Base-by-base conservation (phyloP, 2,329 filamentous ascomycete genomes). In the Celoporthe dispersa region DNA sequence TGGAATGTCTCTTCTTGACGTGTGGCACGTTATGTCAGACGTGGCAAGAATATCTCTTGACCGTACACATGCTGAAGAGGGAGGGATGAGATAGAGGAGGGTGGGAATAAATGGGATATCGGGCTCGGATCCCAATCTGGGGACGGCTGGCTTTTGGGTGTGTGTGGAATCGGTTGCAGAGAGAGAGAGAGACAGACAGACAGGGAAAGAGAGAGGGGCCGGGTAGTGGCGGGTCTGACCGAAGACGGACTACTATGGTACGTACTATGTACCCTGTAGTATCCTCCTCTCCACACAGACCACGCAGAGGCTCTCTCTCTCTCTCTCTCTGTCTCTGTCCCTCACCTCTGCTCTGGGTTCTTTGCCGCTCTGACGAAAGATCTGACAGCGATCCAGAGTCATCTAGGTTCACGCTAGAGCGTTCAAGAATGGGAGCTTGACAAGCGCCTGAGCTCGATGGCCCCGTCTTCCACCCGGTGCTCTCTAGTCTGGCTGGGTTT, bases 1-100 rank as follows among this genome's bases (percentile, higher is more conserved):
- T 41, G n/a, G 37, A 19, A 11, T 37, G 33, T 60, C 57, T 57
- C 5, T 57, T 31, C 7, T 12, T 19, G 28, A 57, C 25, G 53
- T 63, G 25, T 63, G 25, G 25, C 62, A 70, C 69, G 66, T 70
- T 68, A 37, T 69, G 67, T 63, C 67, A 67, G 69, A 69, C 69
- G 63, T 69, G 67, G 63, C 64, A 68, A 61, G 64, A 66, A 9
- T 57, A 44, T 25, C 25, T 28, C 28, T 37, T 19, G 59, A 61
- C 35, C 14, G 39, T 64, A 25, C n/a, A 48, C 22, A 22, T 19
- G n/a, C 28, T 35, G 25, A 28, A 51, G 59, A 51, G 35, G 55
- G 57, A 37, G 68, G 44, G 22, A 59, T 44, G 57, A 64, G 60
- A 53, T 33, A 53, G 41, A 66, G 68, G 62, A 70, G 65, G 65